These are phyloP conservation scores for Agaricus sinodeliciosus DNA, from an alignment of 768 basidiomycete genomes.

Conservation along the genomic window DNA sequence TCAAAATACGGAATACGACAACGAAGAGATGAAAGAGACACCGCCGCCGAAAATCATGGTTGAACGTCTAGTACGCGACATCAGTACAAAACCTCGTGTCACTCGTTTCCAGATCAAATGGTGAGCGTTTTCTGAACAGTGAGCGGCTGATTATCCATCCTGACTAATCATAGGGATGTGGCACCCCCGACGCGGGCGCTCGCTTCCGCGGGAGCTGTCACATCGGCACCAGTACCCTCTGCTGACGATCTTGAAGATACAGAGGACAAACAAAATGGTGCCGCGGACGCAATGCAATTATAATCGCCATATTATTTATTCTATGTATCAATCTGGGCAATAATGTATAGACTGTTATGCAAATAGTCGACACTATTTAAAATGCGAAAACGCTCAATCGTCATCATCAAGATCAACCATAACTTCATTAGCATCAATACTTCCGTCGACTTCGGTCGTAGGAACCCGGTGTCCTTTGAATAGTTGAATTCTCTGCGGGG, in stretches of 20 bases:
- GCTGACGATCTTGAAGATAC: conserved; percentile 50
- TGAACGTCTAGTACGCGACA: conserved; percentile 77
- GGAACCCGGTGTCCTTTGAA: background rate
- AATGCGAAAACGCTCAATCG: conserved; percentile 13
- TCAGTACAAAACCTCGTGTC: conserved; percentile 88
- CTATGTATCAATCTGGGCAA: background rate
- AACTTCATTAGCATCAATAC: conserved; percentile 12
- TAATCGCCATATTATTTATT: background rate
- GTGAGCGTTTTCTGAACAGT: conserved; percentile 31
- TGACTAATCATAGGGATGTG: conserved; percentile 50
- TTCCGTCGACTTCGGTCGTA: background rate
- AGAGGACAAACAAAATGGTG: conserved; percentile 13
- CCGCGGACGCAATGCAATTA: conserved; percentile 1
- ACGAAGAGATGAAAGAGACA: conserved; percentile 79
- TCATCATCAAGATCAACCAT: conserved; percentile 48
- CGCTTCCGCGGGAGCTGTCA: conserved; percentile 52
- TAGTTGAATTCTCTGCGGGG: conserved; percentile 12
- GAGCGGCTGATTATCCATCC: background rate
- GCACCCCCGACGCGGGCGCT: conserved; percentile 33
- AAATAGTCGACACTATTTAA: background rate
- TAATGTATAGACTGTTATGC: conserved; percentile 3
- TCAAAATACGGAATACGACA: conserved; percentile 98
- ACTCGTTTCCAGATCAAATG: conserved; percentile 90
- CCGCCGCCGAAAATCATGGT: conserved; percentile 67
- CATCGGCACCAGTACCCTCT: conserved; percentile 68